phyloP scores from a whole-genome alignment of 495 filamentous ascomycete genomes.

The Tuber magnatum region DNA sequence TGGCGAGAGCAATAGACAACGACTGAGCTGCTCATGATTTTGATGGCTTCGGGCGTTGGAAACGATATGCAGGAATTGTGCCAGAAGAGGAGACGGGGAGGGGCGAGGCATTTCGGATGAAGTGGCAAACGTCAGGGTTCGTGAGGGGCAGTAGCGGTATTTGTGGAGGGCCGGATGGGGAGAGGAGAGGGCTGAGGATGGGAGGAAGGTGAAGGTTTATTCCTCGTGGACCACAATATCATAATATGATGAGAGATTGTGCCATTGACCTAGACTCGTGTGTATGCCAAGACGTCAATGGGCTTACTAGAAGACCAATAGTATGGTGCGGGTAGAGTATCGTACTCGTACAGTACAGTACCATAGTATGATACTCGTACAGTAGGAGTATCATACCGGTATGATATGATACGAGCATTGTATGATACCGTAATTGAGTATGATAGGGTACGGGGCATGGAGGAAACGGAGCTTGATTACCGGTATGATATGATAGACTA shows the following conservation, averaged over 20 bases:
- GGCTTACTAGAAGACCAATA: too few relatives aligned
- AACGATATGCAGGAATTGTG: conserved; percentile 28
- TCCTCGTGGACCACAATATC: too few relatives aligned
- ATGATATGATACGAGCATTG: too few relatives aligned
- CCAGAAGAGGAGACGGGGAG: conserved; percentile 9
- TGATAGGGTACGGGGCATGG: too few relatives aligned
- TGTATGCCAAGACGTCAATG: neutral
- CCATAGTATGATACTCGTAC: too few relatives aligned
- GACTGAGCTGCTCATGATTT: conserved; percentile 20
- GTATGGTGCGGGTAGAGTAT: too few relatives aligned
- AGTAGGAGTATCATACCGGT: too few relatives aligned
- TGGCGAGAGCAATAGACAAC: conserved; percentile 25
- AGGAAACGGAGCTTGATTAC: too few relatives aligned
- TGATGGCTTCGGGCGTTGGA: conserved; percentile 18
- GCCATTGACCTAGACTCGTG: neutral
- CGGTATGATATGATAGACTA: too few relatives aligned
- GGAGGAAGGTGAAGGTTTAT: neutral
- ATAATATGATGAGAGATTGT: neutral
- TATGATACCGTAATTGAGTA: too few relatives aligned
- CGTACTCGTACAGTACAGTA: neutral
- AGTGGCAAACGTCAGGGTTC: conserved; percentile 7
- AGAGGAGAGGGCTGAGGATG: neutral
- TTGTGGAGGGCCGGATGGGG: neutral
- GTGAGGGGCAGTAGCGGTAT: neutral
- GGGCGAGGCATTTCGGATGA: conserved; percentile 7